Conservation (phyloP, 202 grass and related monocot genomes). For the Brachypodium distachyon region DNA sequence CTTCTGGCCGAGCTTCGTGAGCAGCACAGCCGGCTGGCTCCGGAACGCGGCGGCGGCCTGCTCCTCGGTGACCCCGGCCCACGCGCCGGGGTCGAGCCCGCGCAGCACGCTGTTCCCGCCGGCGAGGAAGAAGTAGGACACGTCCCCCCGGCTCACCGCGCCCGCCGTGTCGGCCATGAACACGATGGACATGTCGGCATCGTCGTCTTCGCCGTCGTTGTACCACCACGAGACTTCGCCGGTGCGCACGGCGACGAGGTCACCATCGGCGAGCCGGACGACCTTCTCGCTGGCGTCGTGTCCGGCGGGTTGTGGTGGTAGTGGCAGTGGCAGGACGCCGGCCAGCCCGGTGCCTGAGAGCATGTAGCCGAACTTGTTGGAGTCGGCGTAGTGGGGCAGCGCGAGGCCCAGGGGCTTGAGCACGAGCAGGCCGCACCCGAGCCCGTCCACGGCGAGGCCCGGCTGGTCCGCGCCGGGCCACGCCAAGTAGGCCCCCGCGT, state of each 20-base stretch:
- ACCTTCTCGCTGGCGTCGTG: slow-evolving; percentile 4
- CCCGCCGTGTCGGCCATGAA: slow-evolving; percentile 12
- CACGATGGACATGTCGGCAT: background rate
- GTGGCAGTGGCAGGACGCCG: background rate
- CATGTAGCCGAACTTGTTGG: slow-evolving; percentile 12
- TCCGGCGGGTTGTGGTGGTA: no score
- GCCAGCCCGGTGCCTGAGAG: slow-evolving; percentile 16
- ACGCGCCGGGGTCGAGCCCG: background rate
- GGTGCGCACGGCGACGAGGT: slow-evolving; percentile 4
- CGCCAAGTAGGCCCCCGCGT: slow-evolving; percentile 15
- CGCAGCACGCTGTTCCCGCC: background rate
- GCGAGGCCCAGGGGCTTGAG: slow-evolving; percentile 12
- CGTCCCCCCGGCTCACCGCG: background rate
- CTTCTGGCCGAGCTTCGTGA: background rate
- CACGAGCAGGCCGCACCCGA: slow-evolving; percentile 15
- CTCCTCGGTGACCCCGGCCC: background rate
- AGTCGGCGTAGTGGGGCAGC: slow-evolving; percentile 25
- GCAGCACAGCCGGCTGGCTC: background rate
- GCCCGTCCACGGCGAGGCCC: background rate
- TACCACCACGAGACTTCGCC: slow-evolving; percentile 39
- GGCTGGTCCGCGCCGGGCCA: slow-evolving; percentile 20
- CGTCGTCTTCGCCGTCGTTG: background rate
- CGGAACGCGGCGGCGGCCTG: background rate
- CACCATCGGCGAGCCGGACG: slow-evolving; percentile 5
- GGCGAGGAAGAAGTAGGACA: slow-evolving; percentile 30